phyloP scores from a whole-genome alignment of 2,329 filamentous ascomycete species.

The Aspergillus phoenicis region DNA sequence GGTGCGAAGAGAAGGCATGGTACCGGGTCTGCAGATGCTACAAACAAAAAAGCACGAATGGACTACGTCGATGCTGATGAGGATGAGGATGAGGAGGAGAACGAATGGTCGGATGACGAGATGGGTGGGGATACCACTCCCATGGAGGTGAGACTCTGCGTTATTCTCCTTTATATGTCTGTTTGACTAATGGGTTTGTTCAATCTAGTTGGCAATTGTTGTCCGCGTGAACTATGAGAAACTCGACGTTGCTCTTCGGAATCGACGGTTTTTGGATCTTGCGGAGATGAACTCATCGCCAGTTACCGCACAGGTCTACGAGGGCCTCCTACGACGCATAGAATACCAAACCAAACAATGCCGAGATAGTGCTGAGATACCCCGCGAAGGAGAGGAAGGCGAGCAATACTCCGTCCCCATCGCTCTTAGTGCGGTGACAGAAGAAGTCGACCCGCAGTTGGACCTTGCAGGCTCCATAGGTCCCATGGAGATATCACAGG shows the following conservation, averaged over 20 bases:
- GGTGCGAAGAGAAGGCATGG: constrained; percentile 38
- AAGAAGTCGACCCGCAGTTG: constrained; percentile 41
- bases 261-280: constrained; percentile 72
- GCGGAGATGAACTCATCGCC: constrained; percentile 71
- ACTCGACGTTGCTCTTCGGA: constrained; percentile 79
- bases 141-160: constrained; percentile 39
- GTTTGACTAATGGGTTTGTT: constrained; percentile 15
- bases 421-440: constrained; percentile 36
- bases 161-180: background rate
- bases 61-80: constrained; percentile 35
- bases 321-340: constrained; percentile 68
- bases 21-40: constrained; percentile 21
- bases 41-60: constrained; percentile 24
- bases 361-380: constrained; percentile 48
- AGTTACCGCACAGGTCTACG: constrained; percentile 77
- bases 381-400: constrained; percentile 45
- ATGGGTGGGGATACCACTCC: constrained; percentile 36
- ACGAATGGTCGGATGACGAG: constrained; percentile 43
- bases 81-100: constrained; percentile 34
- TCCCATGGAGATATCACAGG: constrained; percentile 31
- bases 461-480: constrained; percentile 42
- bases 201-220: constrained; percentile 65
- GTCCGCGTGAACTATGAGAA: constrained; percentile 84
- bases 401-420: constrained; percentile 43
- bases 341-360: constrained; percentile 71